phyloP scores from a whole-genome alignment of 305 asterid species.

The Fraxinus angustifolia region DNA sequence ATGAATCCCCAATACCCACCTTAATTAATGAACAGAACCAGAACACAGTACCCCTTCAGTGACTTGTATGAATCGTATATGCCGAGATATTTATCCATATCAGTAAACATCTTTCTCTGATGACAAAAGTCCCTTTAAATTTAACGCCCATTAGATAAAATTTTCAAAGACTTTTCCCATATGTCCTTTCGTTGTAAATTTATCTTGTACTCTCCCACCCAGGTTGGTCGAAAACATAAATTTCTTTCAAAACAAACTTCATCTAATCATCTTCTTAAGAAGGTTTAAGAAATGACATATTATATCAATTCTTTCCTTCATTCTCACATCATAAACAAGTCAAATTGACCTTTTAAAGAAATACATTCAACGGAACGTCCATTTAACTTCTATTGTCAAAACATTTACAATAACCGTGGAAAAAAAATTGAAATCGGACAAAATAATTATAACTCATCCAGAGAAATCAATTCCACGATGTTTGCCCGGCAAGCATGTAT shows the following conservation, averaged over 20 bases:
- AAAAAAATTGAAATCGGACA: background rate
- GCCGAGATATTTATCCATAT: background rate
- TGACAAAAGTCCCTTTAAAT: background rate
- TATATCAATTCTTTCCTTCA: background rate
- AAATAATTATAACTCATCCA: background rate
- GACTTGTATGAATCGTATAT: background rate
- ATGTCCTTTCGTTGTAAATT: background rate
- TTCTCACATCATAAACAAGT: background rate
- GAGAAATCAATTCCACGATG: background rate
- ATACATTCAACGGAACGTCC: background rate
- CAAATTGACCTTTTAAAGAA: background rate
- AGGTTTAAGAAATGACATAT: background rate
- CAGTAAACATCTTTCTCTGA: background rate
- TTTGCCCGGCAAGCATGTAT: background rate
- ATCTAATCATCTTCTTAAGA: background rate
- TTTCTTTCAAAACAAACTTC: background rate
- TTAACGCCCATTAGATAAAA: background rate
- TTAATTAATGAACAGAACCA: background rate
- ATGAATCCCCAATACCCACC: background rate
- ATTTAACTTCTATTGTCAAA: background rate
- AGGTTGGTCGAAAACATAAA: background rate
- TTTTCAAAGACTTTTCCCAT: background rate
- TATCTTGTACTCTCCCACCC: background rate
- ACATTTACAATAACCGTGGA: background rate
- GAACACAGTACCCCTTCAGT: background rate